Base-by-base conservation (phyloP, 2,329 filamentous ascomycete species). In the Colletotrichum sp. region DNA sequence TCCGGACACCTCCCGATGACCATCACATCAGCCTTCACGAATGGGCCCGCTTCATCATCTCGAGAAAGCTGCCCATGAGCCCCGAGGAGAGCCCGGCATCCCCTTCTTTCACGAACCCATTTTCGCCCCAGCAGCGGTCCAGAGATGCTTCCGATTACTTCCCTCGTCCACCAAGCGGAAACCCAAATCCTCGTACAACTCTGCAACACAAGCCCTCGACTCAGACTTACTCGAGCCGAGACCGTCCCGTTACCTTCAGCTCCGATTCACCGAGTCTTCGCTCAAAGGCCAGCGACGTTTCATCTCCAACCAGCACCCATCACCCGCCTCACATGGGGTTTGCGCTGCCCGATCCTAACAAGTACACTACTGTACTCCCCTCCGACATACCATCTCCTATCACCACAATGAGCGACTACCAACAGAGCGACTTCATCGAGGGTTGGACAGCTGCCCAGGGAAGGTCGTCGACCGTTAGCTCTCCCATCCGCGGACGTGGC, bases 241-340 rank as follows among this genome's bases (percentile, higher is more conserved):
- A 91, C 21, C 85, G 88, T 2, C 88, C 89, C 0, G 83, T 88
- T 6, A 89, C 89, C 1, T 88, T 91, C 68, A 88, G 87, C 75
- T 92, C 91, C 3, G 90, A 90, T 57, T 90, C 91, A 1, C 90
- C 89, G 0, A 93, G 92, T 79, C 81, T 94, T 65, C 89, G 90
- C 21, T 94, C 92, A 5, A 90, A 90, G 77, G 88, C 89, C 36
- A 94, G 92, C 77, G 92, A 94, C 78, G 81, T 94, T 5, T 93
- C 92, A 3, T 91, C 90, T 5, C 90, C 90, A 15, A 88, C 89
- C 18, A 91, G 88, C 75, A 88, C 85, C 44, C 88, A 87, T 77
- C 85, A 86, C 60, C 85, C 86, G 13, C 80, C 83, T 36, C 84
- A 86, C 36, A 82, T 86, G 77, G 83, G 82, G 60, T 87, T 85